Evolutionary conservation across 1,284 basidiomycete genomes (phyloP).

Genomic region (Hymenochaete sp.): DNA sequence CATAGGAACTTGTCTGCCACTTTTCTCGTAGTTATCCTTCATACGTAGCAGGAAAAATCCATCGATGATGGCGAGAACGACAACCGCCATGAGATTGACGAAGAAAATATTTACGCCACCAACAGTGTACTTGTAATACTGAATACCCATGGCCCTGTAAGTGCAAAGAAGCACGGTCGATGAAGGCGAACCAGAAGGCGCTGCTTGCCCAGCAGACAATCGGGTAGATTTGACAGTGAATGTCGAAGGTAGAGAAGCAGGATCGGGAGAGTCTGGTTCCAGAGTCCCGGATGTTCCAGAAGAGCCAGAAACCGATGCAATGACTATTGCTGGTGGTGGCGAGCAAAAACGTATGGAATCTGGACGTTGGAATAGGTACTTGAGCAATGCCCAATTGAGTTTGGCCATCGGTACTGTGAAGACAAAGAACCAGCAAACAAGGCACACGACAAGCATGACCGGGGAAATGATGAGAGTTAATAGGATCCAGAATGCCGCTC

Average conservation of each 20-base stretch:
- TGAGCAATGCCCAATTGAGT: conserved; percentile 88
- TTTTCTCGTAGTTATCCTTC: conserved; percentile 49
- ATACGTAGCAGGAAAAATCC: conserved; percentile 76
- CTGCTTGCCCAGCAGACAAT: conserved; percentile 62
- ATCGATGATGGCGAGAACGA: conserved; percentile 94
- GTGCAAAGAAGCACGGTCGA: conserved; percentile 92
- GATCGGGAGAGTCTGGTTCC: conserved; percentile 22
- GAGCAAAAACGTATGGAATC: conserved; percentile 88
- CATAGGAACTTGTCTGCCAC: conserved; percentile 49
- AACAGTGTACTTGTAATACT: conserved; percentile 99
- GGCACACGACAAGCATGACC: conserved; percentile 77
- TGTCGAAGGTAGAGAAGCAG: too few relatives aligned
- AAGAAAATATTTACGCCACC: conserved; percentile 99
- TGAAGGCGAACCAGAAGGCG: conserved; percentile 60
- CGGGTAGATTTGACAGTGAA: conserved; percentile 52
- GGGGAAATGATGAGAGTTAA: conserved; percentile 80
- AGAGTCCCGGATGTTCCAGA: conserved; percentile 21
- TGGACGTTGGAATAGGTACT: conserved; percentile 75
- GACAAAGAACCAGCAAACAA: conserved; percentile 89
- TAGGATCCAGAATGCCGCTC: conserved; percentile 70
- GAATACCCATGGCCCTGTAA: conserved; percentile 82
- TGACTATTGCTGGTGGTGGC: conserved; percentile 53
- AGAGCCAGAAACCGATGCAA: conserved; percentile 31
- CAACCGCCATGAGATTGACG: conserved; percentile 88
- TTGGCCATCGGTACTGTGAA: conserved; percentile 98